These are phyloP conservation scores for Cryptosporidium ryanae DNA, from an alignment of 169 alveolate genomes.

Conservation along the genomic window DNA sequence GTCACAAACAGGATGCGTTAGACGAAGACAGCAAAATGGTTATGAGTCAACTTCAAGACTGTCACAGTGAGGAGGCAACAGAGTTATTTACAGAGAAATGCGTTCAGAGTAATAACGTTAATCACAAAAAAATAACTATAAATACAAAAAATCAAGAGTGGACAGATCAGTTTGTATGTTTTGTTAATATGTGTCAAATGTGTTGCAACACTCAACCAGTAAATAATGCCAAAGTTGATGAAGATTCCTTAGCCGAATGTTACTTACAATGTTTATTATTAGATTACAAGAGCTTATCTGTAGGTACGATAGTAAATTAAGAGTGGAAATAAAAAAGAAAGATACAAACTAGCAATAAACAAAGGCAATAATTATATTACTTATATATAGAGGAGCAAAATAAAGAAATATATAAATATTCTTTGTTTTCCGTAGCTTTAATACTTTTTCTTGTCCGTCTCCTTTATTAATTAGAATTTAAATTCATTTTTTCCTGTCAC, in stretches of 20 bases:
- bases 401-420: slow-evolving; percentile 30
- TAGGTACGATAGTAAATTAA: not conserved
- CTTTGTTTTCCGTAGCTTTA: not conserved
- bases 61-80: slow-evolving; percentile 59
- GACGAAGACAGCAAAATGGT: slow-evolving; percentile 32
- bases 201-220: slow-evolving; percentile 69
- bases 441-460: no score
- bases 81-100: slow-evolving; percentile 36
- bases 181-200: slow-evolving; percentile 72
- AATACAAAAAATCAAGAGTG: slow-evolving; percentile 14
- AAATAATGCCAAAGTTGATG: slow-evolving; percentile 46
- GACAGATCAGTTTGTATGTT: slow-evolving; percentile 69
- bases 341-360: not conserved
- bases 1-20: slow-evolving; percentile 33
- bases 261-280: slow-evolving; percentile 58
- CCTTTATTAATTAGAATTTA: no score
- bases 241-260: slow-evolving; percentile 58
- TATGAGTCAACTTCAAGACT: slow-evolving; percentile 18
- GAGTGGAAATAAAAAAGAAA: not conserved
- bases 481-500: no score
- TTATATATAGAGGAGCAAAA: not conserved
- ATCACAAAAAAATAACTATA: not conserved
- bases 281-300: slow-evolving; percentile 55
- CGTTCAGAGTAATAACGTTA: not conserved
- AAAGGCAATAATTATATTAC: not conserved